phyloP scores from a whole-genome alignment of 257 asterid genomes.

The Solanum corneliomulleri region DNA sequence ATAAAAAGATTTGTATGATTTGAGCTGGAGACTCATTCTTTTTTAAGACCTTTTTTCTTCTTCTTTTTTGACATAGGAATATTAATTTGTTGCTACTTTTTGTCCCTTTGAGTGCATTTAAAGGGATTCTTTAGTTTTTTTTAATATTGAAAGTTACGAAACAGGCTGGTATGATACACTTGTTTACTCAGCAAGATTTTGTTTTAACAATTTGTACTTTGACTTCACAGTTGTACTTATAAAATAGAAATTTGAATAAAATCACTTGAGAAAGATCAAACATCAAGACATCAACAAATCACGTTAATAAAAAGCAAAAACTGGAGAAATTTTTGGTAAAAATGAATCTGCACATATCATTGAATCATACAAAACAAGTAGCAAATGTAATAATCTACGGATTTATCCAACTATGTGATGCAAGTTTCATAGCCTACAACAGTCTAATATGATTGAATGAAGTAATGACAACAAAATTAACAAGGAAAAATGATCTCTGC shows the following conservation, averaged over 20 bases:
- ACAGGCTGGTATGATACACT: background rate
- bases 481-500: slow-evolving; percentile 16
- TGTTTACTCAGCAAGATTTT: background rate
- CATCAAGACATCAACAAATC: background rate
- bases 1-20: background rate
- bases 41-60: background rate
- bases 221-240: background rate
- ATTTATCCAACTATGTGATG: slow-evolving; percentile 4
- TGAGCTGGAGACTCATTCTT: background rate
- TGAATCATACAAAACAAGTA: slow-evolving; percentile 11
- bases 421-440: slow-evolving; percentile 8
- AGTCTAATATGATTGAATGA: slow-evolving; percentile 8
- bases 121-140: background rate
- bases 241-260: background rate
- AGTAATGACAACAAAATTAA: slow-evolving; percentile 13
- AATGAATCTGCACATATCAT: slow-evolving; percentile 23
- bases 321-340: background rate
- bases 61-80: background rate
- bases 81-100: background rate
- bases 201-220: background rate
- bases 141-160: background rate
- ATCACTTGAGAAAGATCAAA: background rate
- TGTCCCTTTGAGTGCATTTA: background rate
- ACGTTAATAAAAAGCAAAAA: background rate
- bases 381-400: background rate